Percentiles rank a stretch among this genome's conserved stretches.
These are phyloP conservation scores for Lentinus tigrinus DNA, from an alignment of 768 basidiomycete genomes.

Conservation along the genomic window DNA sequence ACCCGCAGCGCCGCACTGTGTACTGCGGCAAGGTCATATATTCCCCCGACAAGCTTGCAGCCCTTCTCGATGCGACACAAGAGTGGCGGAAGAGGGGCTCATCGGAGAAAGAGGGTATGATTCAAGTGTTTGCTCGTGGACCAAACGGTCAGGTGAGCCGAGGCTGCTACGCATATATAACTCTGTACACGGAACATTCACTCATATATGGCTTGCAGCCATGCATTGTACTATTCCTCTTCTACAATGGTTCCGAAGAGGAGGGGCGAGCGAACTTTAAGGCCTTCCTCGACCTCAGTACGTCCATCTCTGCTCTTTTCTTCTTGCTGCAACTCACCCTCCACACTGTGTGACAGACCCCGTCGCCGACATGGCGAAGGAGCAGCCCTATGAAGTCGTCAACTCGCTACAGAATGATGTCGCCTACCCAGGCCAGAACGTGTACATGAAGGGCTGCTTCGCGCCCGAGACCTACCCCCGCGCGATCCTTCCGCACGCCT, in stretches of 20 bases:
- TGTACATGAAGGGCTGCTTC: slow-evolving; percentile 45
- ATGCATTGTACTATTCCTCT: slow-evolving; percentile 34
- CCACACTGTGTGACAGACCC: slow-evolving; percentile 32
- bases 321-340: not conserved
- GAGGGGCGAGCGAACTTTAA: slow-evolving; percentile 48
- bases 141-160: slow-evolving; percentile 40
- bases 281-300: slow-evolving; percentile 45
- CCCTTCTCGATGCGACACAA: slow-evolving; percentile 25
- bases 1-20: slow-evolving; percentile 49
- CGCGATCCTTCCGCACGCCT: slow-evolving; percentile 27
- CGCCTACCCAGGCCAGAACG: slow-evolving; percentile 34
- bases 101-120: slow-evolving; percentile 39
- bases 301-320: too few species aligned
- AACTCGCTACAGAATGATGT: slow-evolving; percentile 43
- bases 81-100: slow-evolving; percentile 37
- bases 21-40: slow-evolving; percentile 46
- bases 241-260: slow-evolving; percentile 50
- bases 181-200: too few species aligned
- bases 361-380: slow-evolving; percentile 39
- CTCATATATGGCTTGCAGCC: too few species aligned
- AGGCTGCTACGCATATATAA: too few species aligned
- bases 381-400: slow-evolving; percentile 46
- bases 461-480: slow-evolving; percentile 29
- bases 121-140: slow-evolving; percentile 33
- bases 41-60: slow-evolving; percentile 22